phyloP scores from a whole-genome alignment of 176 grass and related monocot genomes.

The Puccinellia tenuiflora region DNA sequence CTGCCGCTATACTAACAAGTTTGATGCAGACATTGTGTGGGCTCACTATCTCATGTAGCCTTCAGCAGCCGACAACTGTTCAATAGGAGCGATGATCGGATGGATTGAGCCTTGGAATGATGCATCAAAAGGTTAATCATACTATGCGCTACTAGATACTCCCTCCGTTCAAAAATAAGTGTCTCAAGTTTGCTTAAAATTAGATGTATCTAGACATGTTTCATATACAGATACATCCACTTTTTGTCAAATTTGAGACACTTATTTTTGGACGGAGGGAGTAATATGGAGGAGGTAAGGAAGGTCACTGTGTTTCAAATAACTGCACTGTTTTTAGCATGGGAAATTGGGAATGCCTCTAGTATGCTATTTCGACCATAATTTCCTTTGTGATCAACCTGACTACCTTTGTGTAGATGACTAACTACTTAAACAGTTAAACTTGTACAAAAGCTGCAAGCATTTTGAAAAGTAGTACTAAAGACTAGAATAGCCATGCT shows the following conservation, averaged over 20 bases:
- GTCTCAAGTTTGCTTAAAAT: too few species aligned
- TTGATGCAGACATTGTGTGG: neutral
- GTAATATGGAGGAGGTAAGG: neutral
- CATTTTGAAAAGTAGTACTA: neutral
- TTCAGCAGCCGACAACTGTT: neutral
- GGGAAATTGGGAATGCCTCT: neutral
- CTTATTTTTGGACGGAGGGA: too few species aligned
- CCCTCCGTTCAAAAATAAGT: too few species aligned
- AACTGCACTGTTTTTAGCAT: neutral
- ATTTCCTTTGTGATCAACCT: neutral
- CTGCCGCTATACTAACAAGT: neutral
- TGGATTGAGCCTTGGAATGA: neutral
- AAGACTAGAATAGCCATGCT: neutral
- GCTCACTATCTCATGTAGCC: neutral
- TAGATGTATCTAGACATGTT: too few species aligned
- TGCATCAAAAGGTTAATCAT: neutral
- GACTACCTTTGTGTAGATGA: neutral
- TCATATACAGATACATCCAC: too few species aligned
- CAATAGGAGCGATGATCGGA: neutral
- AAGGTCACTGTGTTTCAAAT: neutral
- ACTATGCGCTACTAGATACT: neutral
- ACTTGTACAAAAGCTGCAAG: neutral
- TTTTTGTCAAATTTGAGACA: too few species aligned
- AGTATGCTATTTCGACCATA: neutral
- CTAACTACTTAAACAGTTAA: neutral